Percentiles rank a stretch among this genome's conserved stretches.
Conservation (phyloP, 176 grass and related monocot genomes). For the Eleusine coracana region DNA sequence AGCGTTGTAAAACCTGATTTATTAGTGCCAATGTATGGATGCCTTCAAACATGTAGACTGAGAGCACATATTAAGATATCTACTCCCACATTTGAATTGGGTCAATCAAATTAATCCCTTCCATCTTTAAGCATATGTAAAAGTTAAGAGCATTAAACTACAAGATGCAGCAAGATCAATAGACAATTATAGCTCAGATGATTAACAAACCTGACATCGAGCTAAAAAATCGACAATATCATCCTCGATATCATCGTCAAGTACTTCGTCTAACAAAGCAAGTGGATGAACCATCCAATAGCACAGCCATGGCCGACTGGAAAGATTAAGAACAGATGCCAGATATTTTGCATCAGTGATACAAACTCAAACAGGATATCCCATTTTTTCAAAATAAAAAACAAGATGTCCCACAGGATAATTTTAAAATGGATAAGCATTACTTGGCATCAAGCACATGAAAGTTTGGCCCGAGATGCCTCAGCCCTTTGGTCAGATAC, state of each 20-base stretch:
- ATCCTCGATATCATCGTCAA: slow-evolving; percentile 72
- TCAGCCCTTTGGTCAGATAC: slow-evolving; percentile 65
- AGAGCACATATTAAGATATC: slow-evolving; percentile 13
- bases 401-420: neutral
- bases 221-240: slow-evolving; percentile 79
- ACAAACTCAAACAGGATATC: slow-evolving; percentile 9
- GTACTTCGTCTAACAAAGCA: slow-evolving; percentile 71
- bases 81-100: neutral
- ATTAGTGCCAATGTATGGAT: neutral
- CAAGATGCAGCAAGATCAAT: neutral
- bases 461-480: slow-evolving; percentile 66
- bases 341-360: slow-evolving; percentile 2
- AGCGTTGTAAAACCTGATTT: neutral
- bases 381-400: too few relatives aligned
- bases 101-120: neutral
- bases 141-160: neutral
- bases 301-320: slow-evolving; percentile 92
- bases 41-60: neutral
- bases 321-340: slow-evolving; percentile 33
- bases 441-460: slow-evolving; percentile 90
- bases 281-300: slow-evolving; percentile 93
- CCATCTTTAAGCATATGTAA: slow-evolving; percentile 6
- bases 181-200: slow-evolving; percentile 10
- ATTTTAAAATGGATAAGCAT: slow-evolving; percentile 27
- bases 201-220: slow-evolving; percentile 73